Base-by-base conservation (phyloP, 371 early-diverging fungal species). In the Mortierella sp. region DNA sequence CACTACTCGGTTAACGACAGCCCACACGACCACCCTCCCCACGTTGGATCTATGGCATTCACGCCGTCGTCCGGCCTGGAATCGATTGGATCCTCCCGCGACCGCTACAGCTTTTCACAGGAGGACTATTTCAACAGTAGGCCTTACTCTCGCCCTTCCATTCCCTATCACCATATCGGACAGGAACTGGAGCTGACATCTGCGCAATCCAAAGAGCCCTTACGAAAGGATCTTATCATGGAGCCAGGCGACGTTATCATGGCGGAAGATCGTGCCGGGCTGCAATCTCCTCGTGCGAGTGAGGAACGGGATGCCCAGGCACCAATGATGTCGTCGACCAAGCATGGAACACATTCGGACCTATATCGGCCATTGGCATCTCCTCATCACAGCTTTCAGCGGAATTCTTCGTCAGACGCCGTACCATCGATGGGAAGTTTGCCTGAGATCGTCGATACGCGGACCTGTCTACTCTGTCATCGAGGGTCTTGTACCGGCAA, bases 61-160 rank as follows among this genome's bases (percentile, higher is more conserved):
- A 66, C 76, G 14, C 66, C 73, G 22, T 68, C 73, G 43, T 55
- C 72, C 8, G 68, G 52, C 2, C 76, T 64, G 44, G 74, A 75
- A n/a, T 55, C 68, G 8, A 14, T 44, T 34, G 22, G 73, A 22
- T 71, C 64, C 52, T 43, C 40, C 10, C 68, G 52, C 44, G 69
- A 76, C 45, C 41, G 63, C 37, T 52, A 70, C 39, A 58, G 53
- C 13, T 29, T 37, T 9, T 44, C 55, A 31, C 31, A 64, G 8
- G 80, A 80, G 31, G 80, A 76, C 29, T 80, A 80, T 58, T 80
- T 80, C 31, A 80, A 70, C 34, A 73, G 66, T 22, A 48, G 74
- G 34, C 52, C 68, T 16, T 34, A 65, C 44, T 14, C 58, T 58
- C 76, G 50, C 26, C 69, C 39, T 26, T 43, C 71, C 0, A 65